phyloP scores from a whole-genome alignment of 352 stramenopile species.

The Pythium pyrilobum region DNA sequence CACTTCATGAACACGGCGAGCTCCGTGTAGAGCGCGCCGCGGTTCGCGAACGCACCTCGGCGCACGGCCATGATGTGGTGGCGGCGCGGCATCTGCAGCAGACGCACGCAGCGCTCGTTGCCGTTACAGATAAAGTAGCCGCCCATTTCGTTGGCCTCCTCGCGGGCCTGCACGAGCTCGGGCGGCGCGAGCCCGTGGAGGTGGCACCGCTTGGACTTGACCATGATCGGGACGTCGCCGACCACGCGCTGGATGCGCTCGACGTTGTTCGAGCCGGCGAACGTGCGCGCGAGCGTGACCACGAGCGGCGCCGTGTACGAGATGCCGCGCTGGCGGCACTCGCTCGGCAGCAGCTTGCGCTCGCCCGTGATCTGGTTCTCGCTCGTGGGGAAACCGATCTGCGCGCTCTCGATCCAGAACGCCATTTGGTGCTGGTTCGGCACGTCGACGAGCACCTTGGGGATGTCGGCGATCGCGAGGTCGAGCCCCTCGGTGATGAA shows the following conservation, averaged over 20 bases:
- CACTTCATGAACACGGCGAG: slow-evolving; percentile 97
- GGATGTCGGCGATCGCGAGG: slow-evolving; percentile 90
- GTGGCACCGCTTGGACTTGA: slow-evolving; percentile 95
- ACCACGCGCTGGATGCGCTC: slow-evolving; percentile 85
- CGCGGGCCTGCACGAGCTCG: slow-evolving; percentile 83
- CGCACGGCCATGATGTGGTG: slow-evolving; percentile 93
- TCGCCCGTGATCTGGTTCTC: slow-evolving; percentile 83
- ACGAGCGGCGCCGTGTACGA: slow-evolving; percentile 95
- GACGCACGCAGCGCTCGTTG: slow-evolving; percentile 97
- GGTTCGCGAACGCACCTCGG: slow-evolving; percentile 97
- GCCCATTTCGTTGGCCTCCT: slow-evolving; percentile 97
- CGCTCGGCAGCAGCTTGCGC: slow-evolving; percentile 87
- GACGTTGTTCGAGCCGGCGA: slow-evolving; percentile 72
- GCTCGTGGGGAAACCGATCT: slow-evolving; percentile 85
- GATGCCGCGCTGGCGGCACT: slow-evolving; percentile 95
- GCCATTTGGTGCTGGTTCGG: slow-evolving; percentile 79
- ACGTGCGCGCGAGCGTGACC: slow-evolving; percentile 88
- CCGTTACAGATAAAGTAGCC: slow-evolving; percentile 99
- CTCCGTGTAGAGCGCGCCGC: slow-evolving; percentile 95
- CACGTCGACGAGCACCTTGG: slow-evolving; percentile 87
- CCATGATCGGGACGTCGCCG: slow-evolving; percentile 98
- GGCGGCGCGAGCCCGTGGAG: slow-evolving; percentile 80
- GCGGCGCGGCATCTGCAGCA: slow-evolving; percentile 93
- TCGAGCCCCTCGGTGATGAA: slow-evolving; percentile 94
- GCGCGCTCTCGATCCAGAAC: slow-evolving; percentile 93